Conservation (phyloP, 306 rosid species). For the Citrullus mucosospermus region DNA sequence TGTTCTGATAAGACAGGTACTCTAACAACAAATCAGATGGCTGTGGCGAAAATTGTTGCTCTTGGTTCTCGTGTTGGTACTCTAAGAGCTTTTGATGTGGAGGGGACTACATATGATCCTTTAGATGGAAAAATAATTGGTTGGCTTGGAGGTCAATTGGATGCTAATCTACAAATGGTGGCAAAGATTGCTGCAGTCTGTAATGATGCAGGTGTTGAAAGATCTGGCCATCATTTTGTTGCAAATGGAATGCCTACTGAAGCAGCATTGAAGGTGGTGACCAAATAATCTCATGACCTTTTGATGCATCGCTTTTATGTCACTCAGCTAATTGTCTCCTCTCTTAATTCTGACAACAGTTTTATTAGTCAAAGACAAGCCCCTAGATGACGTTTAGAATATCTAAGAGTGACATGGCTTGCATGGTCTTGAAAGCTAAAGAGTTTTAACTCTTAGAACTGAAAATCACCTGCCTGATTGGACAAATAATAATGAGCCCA, state of each 20-base stretch:
- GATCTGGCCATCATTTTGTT: conserved; percentile 7
- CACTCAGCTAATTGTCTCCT: background rate
- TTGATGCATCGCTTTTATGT: background rate
- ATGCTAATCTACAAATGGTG: conserved; percentile 43
- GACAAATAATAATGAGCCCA: background rate
- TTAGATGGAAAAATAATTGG: conserved; percentile 40
- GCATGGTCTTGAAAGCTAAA: background rate
- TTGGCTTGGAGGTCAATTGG: conserved; percentile 35
- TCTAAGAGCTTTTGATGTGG: conserved; percentile 48
- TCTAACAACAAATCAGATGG: conserved; percentile 55
- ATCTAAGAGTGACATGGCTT: background rate
- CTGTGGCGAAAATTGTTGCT: conserved; percentile 44
- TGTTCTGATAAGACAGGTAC: conserved; percentile 45
- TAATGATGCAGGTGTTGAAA: conserved; percentile 44
- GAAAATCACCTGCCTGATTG: background rate
- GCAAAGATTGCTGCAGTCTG: conserved; percentile 48
- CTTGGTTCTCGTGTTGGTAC: conserved; percentile 29
- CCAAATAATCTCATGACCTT: background rate
- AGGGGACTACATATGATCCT: conserved; percentile 51
- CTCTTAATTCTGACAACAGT: background rate
- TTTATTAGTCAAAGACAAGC: background rate
- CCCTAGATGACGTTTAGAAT: background rate
- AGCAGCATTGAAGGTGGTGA: conserved; percentile 9
- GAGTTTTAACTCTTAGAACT: background rate
- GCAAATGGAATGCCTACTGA: conserved; percentile 11